Base-by-base conservation (phyloP, 345 rosid genomes). In the Populus nigra region DNA sequence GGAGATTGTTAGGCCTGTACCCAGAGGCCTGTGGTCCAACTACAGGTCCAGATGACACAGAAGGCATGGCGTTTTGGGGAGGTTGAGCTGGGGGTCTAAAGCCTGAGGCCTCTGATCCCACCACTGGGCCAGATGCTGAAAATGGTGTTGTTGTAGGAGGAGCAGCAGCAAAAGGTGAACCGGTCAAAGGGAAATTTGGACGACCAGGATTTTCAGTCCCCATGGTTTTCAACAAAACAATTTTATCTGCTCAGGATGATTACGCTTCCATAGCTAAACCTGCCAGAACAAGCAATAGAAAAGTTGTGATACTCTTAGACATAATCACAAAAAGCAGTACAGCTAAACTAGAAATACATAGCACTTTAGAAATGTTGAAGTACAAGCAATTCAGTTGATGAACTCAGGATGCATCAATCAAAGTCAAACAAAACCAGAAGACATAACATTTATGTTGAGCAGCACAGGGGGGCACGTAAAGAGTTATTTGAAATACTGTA, bases 201-300 rank as follows among this genome's bases (percentile, higher is more conserved):
- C 84, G 91, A 55, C 90, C 89, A 11, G 88, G 88, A 73, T 92
- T 90, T 74, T 92, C 92, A 69, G 89, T 86, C 78, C 88, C 89
- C 97, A 94, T 92, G 59, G 79, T 36, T 78, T 82, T 62, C 74
- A 79, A 65, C 49, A 38, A 50, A 57, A 79, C 2, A 8, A 61
- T 36, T 65, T 45, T 16, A 39, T 73, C 69, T 65, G 75, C 69
- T 70, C n/a, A 43, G 15, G 75, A 77, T 33, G 41, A 20, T 77
- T 79, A 88, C 67, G 73, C 78, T 78, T 76, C 80, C 88, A 84
- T 83, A 23, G 72, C 74, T 67, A 78, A 47, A 82, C 86, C 92
- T 83, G 89, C 81, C 79, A 82, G 70, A 77, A 81, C 27, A 80
- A 76, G 53, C 7, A 27, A 16, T 3, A 1, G 8, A 25, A 66